Conservation (phyloP, 176 grass and related monocot species). For the Otatea glauca region DNA sequence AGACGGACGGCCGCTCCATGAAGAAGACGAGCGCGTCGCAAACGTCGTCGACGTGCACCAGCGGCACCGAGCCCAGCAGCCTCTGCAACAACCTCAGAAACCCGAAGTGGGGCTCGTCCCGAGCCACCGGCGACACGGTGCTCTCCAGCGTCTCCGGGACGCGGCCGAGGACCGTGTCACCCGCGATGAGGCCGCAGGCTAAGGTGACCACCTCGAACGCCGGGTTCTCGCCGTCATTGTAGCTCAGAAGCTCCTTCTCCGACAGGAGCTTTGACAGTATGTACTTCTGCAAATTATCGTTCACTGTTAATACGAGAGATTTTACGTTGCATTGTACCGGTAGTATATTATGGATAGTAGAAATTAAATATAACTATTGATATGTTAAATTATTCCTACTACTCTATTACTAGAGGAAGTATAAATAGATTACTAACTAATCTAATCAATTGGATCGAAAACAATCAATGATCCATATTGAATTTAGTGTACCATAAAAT, state of each 20-base stretch:
- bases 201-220: conserved; percentile 62
- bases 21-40: conserved; percentile 66
- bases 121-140: conserved; percentile 37
- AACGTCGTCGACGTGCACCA: conserved; percentile 66
- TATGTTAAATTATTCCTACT: too few species aligned
- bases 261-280: conserved; percentile 27
- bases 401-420: too few species aligned
- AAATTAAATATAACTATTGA: too few species aligned
- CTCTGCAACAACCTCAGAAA: conserved; percentile 40
- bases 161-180: conserved; percentile 32
- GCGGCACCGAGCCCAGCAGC: conserved; percentile 52
- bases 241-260: conserved; percentile 54
- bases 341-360: too few species aligned
- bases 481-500: too few species aligned
- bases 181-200: conserved; percentile 50
- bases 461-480: too few species aligned
- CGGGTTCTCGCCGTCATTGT: conserved; percentile 35
- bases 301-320: not conserved
- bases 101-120: not conserved
- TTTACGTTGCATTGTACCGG: too few species aligned
- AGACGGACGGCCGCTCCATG: conserved; percentile 48
- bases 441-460: too few species aligned
- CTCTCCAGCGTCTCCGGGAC: not conserved
- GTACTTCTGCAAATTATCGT: conserved; percentile 27
- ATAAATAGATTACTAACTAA: too few species aligned